Base-by-base conservation (phyloP, 2,329 filamentous ascomycete genomes). In the Cryphonectria carpinicola region DNA sequence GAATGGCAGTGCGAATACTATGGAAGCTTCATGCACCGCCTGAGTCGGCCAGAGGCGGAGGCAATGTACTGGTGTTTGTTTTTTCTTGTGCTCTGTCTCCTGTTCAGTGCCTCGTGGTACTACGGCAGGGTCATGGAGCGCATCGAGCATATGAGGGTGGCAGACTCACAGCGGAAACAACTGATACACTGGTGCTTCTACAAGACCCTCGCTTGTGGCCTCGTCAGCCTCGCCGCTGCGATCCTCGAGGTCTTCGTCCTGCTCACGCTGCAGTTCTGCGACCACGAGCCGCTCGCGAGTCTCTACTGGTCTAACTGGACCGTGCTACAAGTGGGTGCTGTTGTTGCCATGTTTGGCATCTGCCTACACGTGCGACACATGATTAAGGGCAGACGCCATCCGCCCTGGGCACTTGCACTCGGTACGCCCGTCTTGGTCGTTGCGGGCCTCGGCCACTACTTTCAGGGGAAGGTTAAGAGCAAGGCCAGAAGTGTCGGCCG, bases 241-340 rank as follows among this genome's bases (percentile, higher is more conserved):
- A 79, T 88, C 67, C 82, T 89, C 78, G 87, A 90, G 76, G 85
- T 85, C 19, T 89, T 85, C 70, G 79, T 81, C 14, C 82, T 88
- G 25, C 75, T 88, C 69, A 85, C 85, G 0, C 77, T 88, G 5
- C 85, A 89, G 73, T 90, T 88, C 73, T 90, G 88, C 73, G 86
- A 88, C 52, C 87, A 87, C 13, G 88, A 90, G 74, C 85, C 89
- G 74, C 82, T 89, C 69, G 88, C 89, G 79, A 83, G 84, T 1
- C 79, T 89, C 0, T 89, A 88, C 77, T 89, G 87, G 87, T 85
- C 87, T 0, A 88, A 87, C 1, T 89, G 87, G 86, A 87, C 86
- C 32, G 87, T 88, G 82, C 80, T 88, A 6, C 87, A 89, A 74
- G 79, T 89, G 2, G 88, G 87, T 7, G 86, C 86, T 1, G 79